Conservation (phyloP, 176 grass and related monocot genomes). For the Aegilops tauschii region DNA sequence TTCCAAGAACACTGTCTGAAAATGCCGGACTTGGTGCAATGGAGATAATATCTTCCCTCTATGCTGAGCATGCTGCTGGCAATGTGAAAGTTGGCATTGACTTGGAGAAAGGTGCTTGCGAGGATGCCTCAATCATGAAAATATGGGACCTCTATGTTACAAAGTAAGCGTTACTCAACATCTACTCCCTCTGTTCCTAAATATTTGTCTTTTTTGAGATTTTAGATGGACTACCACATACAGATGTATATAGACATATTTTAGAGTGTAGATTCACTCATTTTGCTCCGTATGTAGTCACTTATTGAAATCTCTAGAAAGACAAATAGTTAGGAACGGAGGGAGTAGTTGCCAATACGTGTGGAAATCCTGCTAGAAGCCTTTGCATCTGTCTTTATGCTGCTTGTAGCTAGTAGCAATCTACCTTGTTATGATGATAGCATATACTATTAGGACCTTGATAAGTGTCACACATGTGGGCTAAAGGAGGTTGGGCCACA, state of each 20-base stretch:
- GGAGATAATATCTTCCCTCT: conserved; percentile 94
- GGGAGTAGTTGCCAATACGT: background rate
- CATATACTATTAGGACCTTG: background rate
- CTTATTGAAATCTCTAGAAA: no score
- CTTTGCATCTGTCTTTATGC: background rate
- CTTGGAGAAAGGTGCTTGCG: conserved; percentile 77
- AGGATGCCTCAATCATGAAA: conserved; percentile 65
- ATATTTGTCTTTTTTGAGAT: no score
- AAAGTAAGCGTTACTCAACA: conserved; percentile 55
- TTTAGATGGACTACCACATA: no score
- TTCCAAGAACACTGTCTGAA: conserved; percentile 83
- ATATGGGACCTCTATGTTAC: conserved; percentile 93
- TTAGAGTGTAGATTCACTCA: no score
- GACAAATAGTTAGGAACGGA: no score
- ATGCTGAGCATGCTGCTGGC: conserved; percentile 87
- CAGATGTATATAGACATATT: no score
- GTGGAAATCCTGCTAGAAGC: background rate
- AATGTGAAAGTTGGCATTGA: conserved; percentile 76
- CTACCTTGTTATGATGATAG: background rate
- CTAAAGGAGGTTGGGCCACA: no score
- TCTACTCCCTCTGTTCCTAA: background rate
- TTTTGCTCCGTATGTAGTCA: no score
- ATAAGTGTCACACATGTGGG: no score
- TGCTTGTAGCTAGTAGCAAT: conserved; percentile 11
- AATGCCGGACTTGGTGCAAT: conserved; percentile 92